These are phyloP conservation scores for Debaryomycetaceae sp. DNA, from an alignment of 1,139 yeast genomes.

Conservation along the genomic window DNA sequence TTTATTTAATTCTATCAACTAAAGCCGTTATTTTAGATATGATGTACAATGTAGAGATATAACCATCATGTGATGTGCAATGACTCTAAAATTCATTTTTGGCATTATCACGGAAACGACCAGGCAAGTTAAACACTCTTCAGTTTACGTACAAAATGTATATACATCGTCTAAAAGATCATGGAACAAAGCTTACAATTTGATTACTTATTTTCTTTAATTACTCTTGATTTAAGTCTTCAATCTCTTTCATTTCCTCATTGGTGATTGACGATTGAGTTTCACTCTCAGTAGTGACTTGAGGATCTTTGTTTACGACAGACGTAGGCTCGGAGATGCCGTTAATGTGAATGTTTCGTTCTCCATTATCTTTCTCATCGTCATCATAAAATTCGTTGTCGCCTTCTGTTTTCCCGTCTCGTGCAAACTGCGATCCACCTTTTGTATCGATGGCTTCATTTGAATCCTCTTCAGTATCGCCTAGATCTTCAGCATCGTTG, in stretches of 20 bases:
- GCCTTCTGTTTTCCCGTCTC: slow-evolving; percentile 69
- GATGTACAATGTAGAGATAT: not conserved
- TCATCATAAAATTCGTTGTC: slow-evolving; percentile 67
- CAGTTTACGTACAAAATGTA: not conserved
- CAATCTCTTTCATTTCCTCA: slow-evolving; percentile 38
- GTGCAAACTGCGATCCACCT: slow-evolving; percentile 85
- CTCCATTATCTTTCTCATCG: slow-evolving; percentile 52
- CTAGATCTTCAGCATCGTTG: slow-evolving; percentile 75
- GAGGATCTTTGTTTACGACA: slow-evolving; percentile 1
- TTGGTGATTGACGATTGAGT: slow-evolving; percentile 23
- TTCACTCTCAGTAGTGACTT: slow-evolving; percentile 4
- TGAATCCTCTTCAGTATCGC: slow-evolving; percentile 79
- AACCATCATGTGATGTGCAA: not conserved
- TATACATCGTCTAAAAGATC: not conserved
- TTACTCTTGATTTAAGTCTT: slow-evolving; percentile 22
- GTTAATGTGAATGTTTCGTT: slow-evolving; percentile 21
- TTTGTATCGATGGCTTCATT: slow-evolving; percentile 75
- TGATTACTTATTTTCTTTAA: not conserved
- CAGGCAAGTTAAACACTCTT: too few species aligned
- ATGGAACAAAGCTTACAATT: not conserved
- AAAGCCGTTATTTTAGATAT: not conserved
- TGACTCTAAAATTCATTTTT: too few species aligned
- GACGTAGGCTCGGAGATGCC: slow-evolving; percentile 1
- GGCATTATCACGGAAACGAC: too few species aligned
- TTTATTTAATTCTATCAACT: too few species aligned